A percentile compares a stretch with the other conserved stretches of the same genome.
Evolutionary conservation across 2,329 filamentous ascomycete genomes (phyloP).

Genomic region (Gnomoniopsis smithogilvyi): DNA sequence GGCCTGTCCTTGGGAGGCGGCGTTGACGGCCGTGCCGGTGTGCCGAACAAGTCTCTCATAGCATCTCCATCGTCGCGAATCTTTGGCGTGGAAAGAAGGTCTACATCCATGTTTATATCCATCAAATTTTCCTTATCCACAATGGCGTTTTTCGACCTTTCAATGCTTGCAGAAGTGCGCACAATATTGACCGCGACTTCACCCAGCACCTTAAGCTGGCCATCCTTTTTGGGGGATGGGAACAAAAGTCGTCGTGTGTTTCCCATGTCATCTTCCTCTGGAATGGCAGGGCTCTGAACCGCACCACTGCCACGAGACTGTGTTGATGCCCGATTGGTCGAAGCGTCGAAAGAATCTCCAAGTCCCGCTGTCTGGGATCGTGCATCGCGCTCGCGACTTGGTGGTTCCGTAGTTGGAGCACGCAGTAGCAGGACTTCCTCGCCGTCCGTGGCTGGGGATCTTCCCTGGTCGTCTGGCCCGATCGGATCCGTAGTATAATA

Average conservation of each 20-base stretch:
- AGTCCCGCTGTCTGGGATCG: slow-evolving; percentile 22
- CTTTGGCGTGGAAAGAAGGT: slow-evolving; percentile 27
- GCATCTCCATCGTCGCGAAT: slow-evolving; percentile 31
- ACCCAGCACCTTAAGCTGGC: slow-evolving; percentile 58
- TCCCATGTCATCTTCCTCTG: slow-evolving; percentile 49
- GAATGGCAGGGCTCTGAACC: slow-evolving; percentile 53
- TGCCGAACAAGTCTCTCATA: slow-evolving; percentile 63
- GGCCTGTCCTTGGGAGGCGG: slow-evolving; percentile 48
- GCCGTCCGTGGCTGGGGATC: slow-evolving; percentile 22
- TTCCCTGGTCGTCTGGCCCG: slow-evolving; percentile 39
- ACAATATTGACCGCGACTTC: slow-evolving; percentile 54
- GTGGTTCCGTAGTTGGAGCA: slow-evolving; percentile 21
- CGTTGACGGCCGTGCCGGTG: slow-evolving; percentile 48
- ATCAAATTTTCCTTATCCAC: slow-evolving; percentile 42
- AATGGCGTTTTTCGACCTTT: slow-evolving; percentile 31
- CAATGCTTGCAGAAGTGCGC: slow-evolving; percentile 37
- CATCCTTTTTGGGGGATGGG: slow-evolving; percentile 69
- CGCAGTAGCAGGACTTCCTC: slow-evolving; percentile 16
- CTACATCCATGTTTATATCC: not conserved
- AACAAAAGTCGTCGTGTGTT: slow-evolving; percentile 70
- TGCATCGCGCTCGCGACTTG: slow-evolving; percentile 20
- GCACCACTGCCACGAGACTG: slow-evolving; percentile 55
- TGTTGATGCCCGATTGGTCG: slow-evolving; percentile 39
- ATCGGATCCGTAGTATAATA: slow-evolving; percentile 52
- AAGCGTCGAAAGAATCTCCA: slow-evolving; percentile 22